phyloP scores from a whole-genome alignment of 2,329 filamentous ascomycete genomes.

The Paraphaeosphaeria minitans region DNA sequence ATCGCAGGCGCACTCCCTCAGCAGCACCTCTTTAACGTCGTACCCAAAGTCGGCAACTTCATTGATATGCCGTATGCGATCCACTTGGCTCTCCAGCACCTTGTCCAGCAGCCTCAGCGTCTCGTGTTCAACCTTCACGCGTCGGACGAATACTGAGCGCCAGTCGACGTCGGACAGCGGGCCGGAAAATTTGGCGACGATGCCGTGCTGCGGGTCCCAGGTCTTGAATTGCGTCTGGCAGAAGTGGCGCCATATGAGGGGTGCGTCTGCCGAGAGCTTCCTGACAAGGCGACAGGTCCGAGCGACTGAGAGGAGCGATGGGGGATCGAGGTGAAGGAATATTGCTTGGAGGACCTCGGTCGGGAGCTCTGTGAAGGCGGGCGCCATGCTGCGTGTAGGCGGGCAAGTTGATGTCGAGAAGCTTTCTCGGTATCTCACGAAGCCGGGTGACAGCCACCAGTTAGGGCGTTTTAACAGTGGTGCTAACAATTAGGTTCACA shows the following conservation, averaged over 20 bases:
- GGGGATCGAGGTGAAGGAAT: constrained; percentile 65
- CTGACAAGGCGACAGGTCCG: constrained; percentile 67
- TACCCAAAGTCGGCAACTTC: constrained; percentile 75
- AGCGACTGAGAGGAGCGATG: constrained; percentile 59
- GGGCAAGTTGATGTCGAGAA: background rate
- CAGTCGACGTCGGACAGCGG: constrained; percentile 68
- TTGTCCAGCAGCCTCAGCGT: constrained; percentile 59
- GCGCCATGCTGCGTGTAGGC: constrained; percentile 18
- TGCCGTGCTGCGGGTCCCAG: constrained; percentile 65
- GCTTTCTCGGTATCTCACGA: background rate
- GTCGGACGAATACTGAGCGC: constrained; percentile 60
- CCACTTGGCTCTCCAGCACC: constrained; percentile 72
- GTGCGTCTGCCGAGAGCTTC: constrained; percentile 69
- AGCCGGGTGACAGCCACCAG: background rate
- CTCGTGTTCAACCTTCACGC: constrained; percentile 40
- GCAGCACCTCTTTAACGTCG: constrained; percentile 84
- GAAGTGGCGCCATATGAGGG: constrained; percentile 78
- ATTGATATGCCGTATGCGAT: constrained; percentile 72
- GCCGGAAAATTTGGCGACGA: constrained; percentile 43
- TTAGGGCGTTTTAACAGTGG: background rate
- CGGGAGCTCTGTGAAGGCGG: constrained; percentile 59
- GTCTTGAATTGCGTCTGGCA: constrained; percentile 72
- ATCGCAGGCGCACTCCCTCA: constrained; percentile 66
- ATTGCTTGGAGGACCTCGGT: constrained; percentile 87
- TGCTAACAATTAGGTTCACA: background rate